Percentiles rank a stretch among this genome's conserved stretches.
Evolutionary conservation across 176 grass and related monocot species (phyloP).

Genomic region (Microstegium vimineum): DNA sequence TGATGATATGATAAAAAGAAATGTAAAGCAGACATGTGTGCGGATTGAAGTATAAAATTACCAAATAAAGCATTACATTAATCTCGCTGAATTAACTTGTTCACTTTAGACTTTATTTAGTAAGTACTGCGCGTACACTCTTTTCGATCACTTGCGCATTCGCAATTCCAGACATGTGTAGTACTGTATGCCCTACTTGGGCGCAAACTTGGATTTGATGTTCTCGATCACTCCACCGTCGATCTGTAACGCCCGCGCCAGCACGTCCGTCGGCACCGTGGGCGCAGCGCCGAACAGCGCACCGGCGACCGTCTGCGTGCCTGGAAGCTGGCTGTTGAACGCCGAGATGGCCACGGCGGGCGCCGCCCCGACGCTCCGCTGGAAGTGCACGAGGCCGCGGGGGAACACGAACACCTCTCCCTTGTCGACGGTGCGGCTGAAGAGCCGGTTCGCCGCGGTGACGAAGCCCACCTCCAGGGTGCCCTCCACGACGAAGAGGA

Average conservation of each 20-base stretch:
- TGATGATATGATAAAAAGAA: no score
- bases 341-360: conserved; percentile 42
- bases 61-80: neutral
- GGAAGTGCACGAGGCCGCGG: conserved; percentile 56
- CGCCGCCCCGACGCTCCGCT: conserved; percentile 35
- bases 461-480: conserved; percentile 69
- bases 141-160: neutral
- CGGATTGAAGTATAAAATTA: neutral
- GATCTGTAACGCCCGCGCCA: conserved; percentile 49
- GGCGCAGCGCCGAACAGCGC: conserved; percentile 47
- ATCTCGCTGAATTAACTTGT: neutral
- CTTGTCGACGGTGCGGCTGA: conserved; percentile 25
- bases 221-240: conserved; percentile 29
- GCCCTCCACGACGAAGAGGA: conserved; percentile 55
- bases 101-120: no score
- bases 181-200: conserved; percentile 15
- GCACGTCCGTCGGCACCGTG: conserved; percentile 39
- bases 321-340: conserved; percentile 69
- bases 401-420: conserved; percentile 71
- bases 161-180: neutral
- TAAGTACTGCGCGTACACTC: neutral
- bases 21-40: neutral
- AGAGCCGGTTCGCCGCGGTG: conserved; percentile 16
- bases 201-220: conserved; percentile 53
- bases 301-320: conserved; percentile 33